Evolutionary conservation across 1,284 basidiomycete species (phyloP), one percentile per base, ranked within the genome.

Genomic region (Stereum hirsutum): DNA sequence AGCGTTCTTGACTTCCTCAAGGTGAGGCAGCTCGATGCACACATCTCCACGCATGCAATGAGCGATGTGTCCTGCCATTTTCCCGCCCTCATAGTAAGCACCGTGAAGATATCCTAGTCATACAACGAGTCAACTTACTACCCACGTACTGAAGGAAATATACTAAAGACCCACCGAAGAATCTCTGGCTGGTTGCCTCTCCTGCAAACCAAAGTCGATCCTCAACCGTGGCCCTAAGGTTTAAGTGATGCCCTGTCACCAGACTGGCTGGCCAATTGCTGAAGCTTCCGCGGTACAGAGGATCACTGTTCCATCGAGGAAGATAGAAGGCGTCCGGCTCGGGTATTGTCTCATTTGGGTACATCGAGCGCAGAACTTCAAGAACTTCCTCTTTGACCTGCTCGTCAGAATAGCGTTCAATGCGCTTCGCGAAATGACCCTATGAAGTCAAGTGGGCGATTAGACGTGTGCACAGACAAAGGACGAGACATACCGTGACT

Each of bases 261-360:
- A 80, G 78, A 5, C 70, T 65, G 2, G 78, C 64, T 17, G 75
- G 75, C 74, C 75, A 79, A 47, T 79, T 79, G 14, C 71, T 74
- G 50, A 75, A 81, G 8, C 74, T 72, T 2, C 78, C 78, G 6
- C 72, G 65, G 54, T 64, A 77, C 10, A 81, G 55, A 1, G 68
- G 67, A 47, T 78, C 65, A 4, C 57, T 52, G 28, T 62, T 53
- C 78, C 78, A 81, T 2, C 67, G 59, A 1, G 67, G 66, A 46
- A 74, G 68, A 41, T 64, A 59, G 51, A 81, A 71, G 19, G 65
- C 69, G 1, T 58, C 50, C 0, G 76, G 75, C 4, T 66, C 59
- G 5, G 49, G 49, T 23, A 50, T 43, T 12, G 64, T 65, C 43
- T 60, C 20, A 10, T 24, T 26, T 2, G 75, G 74, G 57, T 68